Evolutionary conservation across 2,329 filamentous ascomycete genomes (phyloP).

Genomic region (Aspergillus glaucus): DNA sequence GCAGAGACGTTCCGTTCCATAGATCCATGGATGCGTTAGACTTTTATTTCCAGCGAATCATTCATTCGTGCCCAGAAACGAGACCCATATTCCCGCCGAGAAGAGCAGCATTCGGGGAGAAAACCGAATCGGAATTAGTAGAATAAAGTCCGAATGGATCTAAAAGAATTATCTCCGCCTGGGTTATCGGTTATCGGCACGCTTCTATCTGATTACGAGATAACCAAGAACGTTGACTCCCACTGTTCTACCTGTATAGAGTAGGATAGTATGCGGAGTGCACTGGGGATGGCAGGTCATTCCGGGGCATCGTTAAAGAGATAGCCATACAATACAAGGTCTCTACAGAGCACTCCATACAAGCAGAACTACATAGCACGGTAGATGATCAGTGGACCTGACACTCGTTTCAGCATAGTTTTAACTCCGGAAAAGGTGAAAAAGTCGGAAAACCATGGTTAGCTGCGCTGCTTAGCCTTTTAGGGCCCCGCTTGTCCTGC

Average conservation of each 20-base stretch:
- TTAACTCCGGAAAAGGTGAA: background rate
- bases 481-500: conserved; percentile 1
- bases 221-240: too few relatives aligned
- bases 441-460: background rate
- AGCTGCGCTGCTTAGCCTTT: background rate
- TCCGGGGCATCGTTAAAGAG: too few relatives aligned
- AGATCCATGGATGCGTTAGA: background rate
- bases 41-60: background rate
- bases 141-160: background rate
- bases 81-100: background rate
- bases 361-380: background rate
- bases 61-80: background rate
- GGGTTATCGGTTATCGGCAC: conserved; percentile 1
- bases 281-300: too few relatives aligned
- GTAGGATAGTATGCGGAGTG: too few relatives aligned
- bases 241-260: background rate
- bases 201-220: background rate
- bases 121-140: background rate
- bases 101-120: background rate
- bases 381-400: background rate
- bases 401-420: background rate
- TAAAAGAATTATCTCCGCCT: background rate
- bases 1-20: background rate
- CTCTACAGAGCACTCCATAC: background rate
- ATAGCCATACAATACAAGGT: too few relatives aligned